phyloP scores from a whole-genome alignment of 2,329 filamentous ascomycete genomes.

The Pseudopyricularia cyperi region DNA sequence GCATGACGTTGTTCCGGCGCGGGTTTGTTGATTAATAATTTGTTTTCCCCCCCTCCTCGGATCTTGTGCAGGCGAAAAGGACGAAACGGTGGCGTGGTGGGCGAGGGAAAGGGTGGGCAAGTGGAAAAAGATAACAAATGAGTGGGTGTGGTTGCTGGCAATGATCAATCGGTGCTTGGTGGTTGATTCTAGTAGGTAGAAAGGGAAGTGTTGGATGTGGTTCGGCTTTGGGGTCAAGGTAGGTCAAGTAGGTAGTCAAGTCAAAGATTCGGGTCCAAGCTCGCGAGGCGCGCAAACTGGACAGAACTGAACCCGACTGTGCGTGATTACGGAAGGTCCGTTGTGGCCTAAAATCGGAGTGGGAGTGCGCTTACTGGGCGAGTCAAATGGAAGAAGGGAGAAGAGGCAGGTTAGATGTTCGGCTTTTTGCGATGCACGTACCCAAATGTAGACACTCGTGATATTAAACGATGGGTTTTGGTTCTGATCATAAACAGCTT shows the following conservation, averaged over 20 bases:
- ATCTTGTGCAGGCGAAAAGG: not conserved
- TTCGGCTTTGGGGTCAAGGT: not conserved
- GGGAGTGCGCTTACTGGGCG: not conserved
- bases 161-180: not conserved
- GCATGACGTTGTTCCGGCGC: constrained; percentile 35
- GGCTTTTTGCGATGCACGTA: not conserved
- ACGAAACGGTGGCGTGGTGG: not conserved
- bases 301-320: not conserved
- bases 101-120: not conserved
- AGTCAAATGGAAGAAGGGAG: not conserved
- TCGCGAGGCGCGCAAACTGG: not conserved
- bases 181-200: not conserved
- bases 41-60: not conserved
- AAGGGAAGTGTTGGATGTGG: not conserved
- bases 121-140: not conserved
- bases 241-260: not conserved
- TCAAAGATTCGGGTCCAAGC: not conserved
- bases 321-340: constrained; percentile 1
- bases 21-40: not conserved
- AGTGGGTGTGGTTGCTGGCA: not conserved
- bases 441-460: not conserved
- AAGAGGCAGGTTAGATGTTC: not conserved
- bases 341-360: not conserved
- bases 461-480: not conserved
- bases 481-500: not conserved